Base-by-base conservation (phyloP, 345 rosid genomes). In the Brassica nigra region DNA sequence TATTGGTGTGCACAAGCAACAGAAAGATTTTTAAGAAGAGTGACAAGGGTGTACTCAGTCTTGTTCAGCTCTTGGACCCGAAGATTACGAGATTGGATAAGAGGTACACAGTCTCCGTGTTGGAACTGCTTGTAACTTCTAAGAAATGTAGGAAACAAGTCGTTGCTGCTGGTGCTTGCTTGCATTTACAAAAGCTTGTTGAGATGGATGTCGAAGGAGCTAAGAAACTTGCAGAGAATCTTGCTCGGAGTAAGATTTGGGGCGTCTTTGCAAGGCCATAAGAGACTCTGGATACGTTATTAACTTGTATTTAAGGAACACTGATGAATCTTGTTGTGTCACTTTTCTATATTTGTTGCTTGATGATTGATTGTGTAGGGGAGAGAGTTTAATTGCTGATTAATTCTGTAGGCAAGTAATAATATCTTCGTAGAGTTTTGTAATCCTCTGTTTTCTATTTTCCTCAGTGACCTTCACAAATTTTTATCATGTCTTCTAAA, bases 181-280 rank as follows among this genome's bases (percentile, higher is more conserved):
- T 77, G 68, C 82, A 91, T 81, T 70, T 95, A 84, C 94, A 86
- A 84, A 91, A 90, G 83, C 91, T 95, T 52, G 90, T 84, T 39
- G 92, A 89, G 73, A 85, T 87, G 86, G 90, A 94, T 42, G 83
- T 89, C 31, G 92, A 90, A 68, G 99, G 99, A 12, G 87, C 98
- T 55, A 91, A 89, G 90, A 92, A 89, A 87, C 84, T 95, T 23
- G 74, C 85, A 15, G 92, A 91, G 37, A 81, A 81, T 77, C 89
- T 89, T 36, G 78, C 89, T 62, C 86, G 90, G 9, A 92, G 94
- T 69, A 92, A 86, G 87, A 86, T 90, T 64, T 95, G 98, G 97
- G 95, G 90, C 0, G 91, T 95, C 72, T 89, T 92, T 29, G 71
- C 91, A 52, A 85, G 92, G 71, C 87, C 91, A 0, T 89, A 82